Conservation (phyloP, 208 protist species). For the Leishmania major region DNA sequence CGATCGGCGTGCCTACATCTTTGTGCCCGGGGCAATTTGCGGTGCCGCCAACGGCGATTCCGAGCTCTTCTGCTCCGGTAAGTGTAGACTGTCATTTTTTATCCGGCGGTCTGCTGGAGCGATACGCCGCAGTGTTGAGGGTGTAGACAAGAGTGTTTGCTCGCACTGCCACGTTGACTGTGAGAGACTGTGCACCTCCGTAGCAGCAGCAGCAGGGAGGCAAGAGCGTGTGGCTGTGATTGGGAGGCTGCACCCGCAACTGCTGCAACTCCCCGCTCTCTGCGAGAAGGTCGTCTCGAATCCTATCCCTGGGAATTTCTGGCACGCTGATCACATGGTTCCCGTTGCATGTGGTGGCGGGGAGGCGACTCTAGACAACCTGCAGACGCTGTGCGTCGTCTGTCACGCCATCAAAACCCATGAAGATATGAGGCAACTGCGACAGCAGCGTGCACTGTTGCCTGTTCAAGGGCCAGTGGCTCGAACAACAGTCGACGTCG, state of each 20-base stretch:
- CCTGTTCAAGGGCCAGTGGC: background rate
- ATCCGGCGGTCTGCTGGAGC: conserved; percentile 59
- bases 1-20: background rate
- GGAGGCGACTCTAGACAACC: conserved; percentile 60
- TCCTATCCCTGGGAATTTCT: conserved; percentile 70
- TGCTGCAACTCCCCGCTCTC: conserved; percentile 61
- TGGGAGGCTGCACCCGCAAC: conserved; percentile 50
- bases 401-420: conserved; percentile 79
- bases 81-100: conserved; percentile 65
- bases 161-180: conserved; percentile 74
- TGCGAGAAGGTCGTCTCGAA: conserved; percentile 48
- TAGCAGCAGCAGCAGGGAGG: conserved; percentile 22
- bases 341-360: conserved; percentile 73
- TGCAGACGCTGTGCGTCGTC: conserved; percentile 84
- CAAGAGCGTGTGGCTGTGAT: conserved; percentile 36
- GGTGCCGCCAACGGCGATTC: conserved; percentile 41
- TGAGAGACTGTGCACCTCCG: conserved; percentile 40
- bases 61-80: conserved; percentile 71
- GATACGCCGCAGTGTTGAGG: conserved; percentile 55
- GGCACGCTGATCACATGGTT: conserved; percentile 84
- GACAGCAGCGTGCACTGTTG: background rate
- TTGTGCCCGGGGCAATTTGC: conserved; percentile 47
- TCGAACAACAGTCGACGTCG: conserved; percentile 19
- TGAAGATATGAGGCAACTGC: conserved; percentile 36
- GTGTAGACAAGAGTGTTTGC: conserved; percentile 68